Conservation (phyloP, 257 asterid species). For the Przewalskia tangutica region DNA sequence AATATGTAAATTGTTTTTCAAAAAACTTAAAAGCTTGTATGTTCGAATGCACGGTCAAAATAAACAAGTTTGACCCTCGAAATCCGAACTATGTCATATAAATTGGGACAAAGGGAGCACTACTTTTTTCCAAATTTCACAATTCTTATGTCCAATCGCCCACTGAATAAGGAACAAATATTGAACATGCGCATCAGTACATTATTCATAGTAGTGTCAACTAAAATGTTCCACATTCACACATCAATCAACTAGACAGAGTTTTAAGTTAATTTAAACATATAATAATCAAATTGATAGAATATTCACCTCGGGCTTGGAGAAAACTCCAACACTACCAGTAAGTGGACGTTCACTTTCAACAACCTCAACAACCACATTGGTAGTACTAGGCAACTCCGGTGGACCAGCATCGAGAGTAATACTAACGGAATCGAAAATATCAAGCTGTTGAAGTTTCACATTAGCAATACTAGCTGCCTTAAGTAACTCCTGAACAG, state of each 20-base stretch:
- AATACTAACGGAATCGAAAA: constrained; percentile 68
- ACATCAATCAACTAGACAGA: neutral
- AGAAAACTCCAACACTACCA: constrained; percentile 62
- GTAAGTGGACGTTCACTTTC: constrained; percentile 50
- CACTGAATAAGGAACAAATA: neutral
- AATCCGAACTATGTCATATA: too few relatives aligned
- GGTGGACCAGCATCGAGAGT: constrained; percentile 84
- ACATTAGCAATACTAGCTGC: constrained; percentile 51
- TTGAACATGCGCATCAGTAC: neutral
- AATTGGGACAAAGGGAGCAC: too few relatives aligned
- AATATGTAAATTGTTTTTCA: too few relatives aligned
- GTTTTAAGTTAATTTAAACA: neutral
- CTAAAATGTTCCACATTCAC: neutral
- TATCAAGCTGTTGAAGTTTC: constrained; percentile 50
- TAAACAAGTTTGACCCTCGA: too few relatives aligned
- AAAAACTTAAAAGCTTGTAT: too few relatives aligned
- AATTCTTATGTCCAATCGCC: too few relatives aligned
- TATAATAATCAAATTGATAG: neutral
- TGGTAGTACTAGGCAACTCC: constrained; percentile 88
- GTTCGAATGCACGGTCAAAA: too few relatives aligned
- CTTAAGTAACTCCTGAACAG: constrained; percentile 63
- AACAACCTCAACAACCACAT: constrained; percentile 60
- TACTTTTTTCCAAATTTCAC: too few relatives aligned
- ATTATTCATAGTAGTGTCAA: neutral
- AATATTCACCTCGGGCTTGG: constrained; percentile 69